phyloP scores from a whole-genome alignment of 305 asterid genomes.

The Fraxinus albicans region DNA sequence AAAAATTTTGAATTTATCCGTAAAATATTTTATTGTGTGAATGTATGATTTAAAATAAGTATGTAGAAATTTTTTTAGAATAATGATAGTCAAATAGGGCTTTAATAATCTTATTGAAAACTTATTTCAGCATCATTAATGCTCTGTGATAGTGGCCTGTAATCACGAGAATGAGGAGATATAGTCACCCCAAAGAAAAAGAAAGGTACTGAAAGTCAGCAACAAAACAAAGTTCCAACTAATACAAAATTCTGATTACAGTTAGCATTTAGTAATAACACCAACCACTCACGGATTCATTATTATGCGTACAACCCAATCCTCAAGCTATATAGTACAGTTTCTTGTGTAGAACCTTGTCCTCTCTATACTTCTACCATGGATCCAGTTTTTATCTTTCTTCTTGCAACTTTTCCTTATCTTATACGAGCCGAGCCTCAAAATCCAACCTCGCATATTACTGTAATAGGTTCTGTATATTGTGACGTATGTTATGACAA shows the following conservation, averaged over 20 bases:
- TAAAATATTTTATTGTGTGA: too few relatives aligned
- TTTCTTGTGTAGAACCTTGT: not conserved
- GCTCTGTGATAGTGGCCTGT: conserved; percentile 18
- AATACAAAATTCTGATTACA: conserved; percentile 12
- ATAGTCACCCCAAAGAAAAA: not conserved
- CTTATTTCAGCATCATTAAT: not conserved
- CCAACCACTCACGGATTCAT: conserved; percentile 44
- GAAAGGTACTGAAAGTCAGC: not conserved
- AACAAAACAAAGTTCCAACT: not conserved
- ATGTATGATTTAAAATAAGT: too few relatives aligned
- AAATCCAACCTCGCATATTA: conserved; percentile 30
- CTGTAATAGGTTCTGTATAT: conserved; percentile 43
- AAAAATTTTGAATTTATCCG: too few relatives aligned
- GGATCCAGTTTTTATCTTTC: conserved; percentile 13
- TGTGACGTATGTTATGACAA: conserved; percentile 40
- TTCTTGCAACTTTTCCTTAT: conserved; percentile 22
- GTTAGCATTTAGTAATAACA: conserved; percentile 21
- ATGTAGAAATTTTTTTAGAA: too few relatives aligned
- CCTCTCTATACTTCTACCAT: not conserved
- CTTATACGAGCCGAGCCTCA: conserved; percentile 24
- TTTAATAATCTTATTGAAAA: not conserved
- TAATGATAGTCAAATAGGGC: too few relatives aligned
- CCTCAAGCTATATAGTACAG: conserved; percentile 14
- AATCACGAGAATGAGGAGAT: conserved; percentile 26
- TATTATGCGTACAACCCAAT: conserved; percentile 6